These are phyloP conservation scores for Quercus variabilis DNA, from an alignment of 306 rosid species.

Conservation along the genomic window DNA sequence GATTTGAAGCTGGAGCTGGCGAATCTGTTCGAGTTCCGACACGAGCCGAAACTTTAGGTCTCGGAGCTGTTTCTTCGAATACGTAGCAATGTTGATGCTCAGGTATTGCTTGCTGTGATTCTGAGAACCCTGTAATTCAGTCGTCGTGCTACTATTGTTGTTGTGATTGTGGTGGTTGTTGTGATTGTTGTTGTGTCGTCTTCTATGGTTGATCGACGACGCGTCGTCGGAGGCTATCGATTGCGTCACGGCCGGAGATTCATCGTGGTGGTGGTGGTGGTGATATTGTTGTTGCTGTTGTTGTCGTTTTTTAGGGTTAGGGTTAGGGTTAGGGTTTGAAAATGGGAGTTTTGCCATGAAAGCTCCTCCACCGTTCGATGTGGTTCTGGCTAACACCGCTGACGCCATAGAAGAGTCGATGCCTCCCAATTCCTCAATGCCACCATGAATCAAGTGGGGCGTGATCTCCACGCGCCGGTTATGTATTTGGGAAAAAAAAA, in stretches of 20 bases:
- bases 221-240: conserved; percentile 80
- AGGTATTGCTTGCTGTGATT: conserved; percentile 39
- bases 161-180: too few relatives aligned
- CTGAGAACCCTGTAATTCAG: conserved; percentile 13
- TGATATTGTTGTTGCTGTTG: neutral
- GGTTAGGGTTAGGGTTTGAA: conserved; percentile 62
- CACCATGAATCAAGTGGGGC: conserved; percentile 23
- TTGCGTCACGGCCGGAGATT: conserved; percentile 46
- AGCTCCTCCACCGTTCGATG: conserved; percentile 67
- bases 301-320: conserved; percentile 48
- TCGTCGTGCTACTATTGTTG: conserved; percentile 8
- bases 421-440: conserved; percentile 34
- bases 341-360: conserved; percentile 84
- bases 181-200: neutral
- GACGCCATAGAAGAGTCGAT: conserved; percentile 57
- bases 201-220: conserved; percentile 69
- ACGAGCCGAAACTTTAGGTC: conserved; percentile 57
- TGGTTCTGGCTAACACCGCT: conserved; percentile 71
- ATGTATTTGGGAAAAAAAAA: too few relatives aligned
- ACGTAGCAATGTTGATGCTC: conserved; percentile 51
- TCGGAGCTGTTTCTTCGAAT: conserved; percentile 56
- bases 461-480: conserved; percentile 29
- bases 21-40: conserved; percentile 72
- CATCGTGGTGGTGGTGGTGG: conserved; percentile 11
- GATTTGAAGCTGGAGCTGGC: conserved; percentile 50